These are phyloP conservation scores for Lentinula guzmanii DNA, from an alignment of 768 basidiomycete genomes.

Conservation along the genomic window DNA sequence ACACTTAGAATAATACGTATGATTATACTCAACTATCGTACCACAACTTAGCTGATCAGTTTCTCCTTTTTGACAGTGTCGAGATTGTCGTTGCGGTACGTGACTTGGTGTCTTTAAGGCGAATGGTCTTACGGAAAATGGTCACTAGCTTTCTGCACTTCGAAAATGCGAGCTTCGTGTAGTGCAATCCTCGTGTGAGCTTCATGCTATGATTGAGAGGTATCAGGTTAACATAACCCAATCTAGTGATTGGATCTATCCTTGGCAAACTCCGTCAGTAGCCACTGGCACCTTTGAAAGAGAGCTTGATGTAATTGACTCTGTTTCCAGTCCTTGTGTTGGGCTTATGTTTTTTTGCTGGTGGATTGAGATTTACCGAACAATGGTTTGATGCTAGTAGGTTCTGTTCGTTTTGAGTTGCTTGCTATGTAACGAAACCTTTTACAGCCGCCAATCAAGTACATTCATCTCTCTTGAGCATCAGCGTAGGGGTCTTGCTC, in stretches of 20 bases:
- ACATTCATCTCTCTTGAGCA: constrained; percentile 65
- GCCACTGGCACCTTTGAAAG: neutral
- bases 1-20: constrained; percentile 58
- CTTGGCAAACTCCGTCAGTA: constrained; percentile 64
- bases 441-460: constrained; percentile 60
- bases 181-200: constrained; percentile 76
- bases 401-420: constrained; percentile 14
- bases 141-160: constrained; percentile 64
- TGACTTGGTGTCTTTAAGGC: constrained; percentile 5
- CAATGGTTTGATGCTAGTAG: constrained; percentile 71
- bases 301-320: neutral
- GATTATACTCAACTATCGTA: constrained; percentile 15
- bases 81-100: constrained; percentile 70
- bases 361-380: constrained; percentile 69
- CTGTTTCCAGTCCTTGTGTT: constrained; percentile 63
- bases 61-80: constrained; percentile 29
- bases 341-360: constrained; percentile 82
- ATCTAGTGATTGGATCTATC: constrained; percentile 73
- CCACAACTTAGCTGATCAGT: neutral
- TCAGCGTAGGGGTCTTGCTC: constrained; percentile 76
- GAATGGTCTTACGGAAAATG: neutral
- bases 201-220: neutral
- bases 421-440: neutral
- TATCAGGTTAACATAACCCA: constrained; percentile 5
- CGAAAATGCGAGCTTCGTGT: constrained; percentile 76